phyloP scores from a whole-genome alignment of 2,329 filamentous ascomycete species.

The Ophiosphaerella korrae region DNA sequence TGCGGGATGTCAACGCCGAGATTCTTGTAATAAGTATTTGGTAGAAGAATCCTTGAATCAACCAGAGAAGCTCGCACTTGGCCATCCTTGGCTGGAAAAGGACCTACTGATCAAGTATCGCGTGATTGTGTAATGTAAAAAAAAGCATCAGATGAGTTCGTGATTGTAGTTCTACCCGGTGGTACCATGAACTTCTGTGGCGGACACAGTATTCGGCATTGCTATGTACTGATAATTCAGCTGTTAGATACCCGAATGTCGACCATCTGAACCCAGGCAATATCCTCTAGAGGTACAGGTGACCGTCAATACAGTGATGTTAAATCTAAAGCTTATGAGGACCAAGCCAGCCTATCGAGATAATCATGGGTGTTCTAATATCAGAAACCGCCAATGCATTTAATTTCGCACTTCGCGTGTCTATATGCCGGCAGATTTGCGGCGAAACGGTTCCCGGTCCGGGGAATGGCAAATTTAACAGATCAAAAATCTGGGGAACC shows the following conservation, averaged over 20 bases:
- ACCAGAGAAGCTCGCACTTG: neutral
- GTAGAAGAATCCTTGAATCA: neutral
- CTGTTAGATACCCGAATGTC: too few species aligned
- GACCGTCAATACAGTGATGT: too few species aligned
- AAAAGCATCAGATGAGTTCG: neutral
- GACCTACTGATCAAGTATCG: neutral
- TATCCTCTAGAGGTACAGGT: too few species aligned
- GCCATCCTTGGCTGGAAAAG: neutral
- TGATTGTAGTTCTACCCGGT: too few species aligned
- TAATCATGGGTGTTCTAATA: neutral
- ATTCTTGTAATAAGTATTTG: neutral
- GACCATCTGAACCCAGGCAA: too few species aligned
- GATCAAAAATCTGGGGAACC: slow-evolving; percentile 2
- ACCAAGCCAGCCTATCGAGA: neutral
- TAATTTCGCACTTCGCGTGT: slow-evolving; percentile 2
- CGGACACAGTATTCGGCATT: neutral
- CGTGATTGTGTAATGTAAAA: slow-evolving; percentile 1
- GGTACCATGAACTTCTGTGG: neutral
- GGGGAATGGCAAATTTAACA: slow-evolving; percentile 7
- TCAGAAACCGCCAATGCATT: slow-evolving; percentile 1
- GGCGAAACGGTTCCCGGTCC: slow-evolving; percentile 6
- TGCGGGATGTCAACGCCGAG: neutral
- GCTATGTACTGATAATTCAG: neutral
- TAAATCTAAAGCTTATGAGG: neutral
- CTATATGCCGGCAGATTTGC: slow-evolving; percentile 3